Percentiles rank a stretch among this genome's conserved stretches.
phyloP scores from a whole-genome alignment of 139 green algal species.

The Chlorella vulgaris region DNA sequence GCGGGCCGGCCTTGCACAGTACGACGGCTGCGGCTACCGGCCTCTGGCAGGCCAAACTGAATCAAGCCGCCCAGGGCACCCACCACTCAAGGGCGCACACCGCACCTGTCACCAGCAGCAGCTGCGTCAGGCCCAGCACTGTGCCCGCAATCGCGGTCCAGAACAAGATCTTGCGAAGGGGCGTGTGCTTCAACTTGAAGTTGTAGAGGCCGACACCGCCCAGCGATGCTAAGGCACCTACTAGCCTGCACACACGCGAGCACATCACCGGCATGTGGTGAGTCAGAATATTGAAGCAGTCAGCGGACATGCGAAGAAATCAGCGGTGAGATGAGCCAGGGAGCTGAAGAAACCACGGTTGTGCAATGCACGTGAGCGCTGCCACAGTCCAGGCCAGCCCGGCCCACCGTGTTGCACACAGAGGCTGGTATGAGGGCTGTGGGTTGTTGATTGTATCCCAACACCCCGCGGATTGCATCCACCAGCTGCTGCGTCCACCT shows the following conservation, averaged over 20 bases:
- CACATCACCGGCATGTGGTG: neutral
- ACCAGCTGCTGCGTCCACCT: neutral
- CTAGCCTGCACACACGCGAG: conserved; percentile 57
- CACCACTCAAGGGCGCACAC: neutral
- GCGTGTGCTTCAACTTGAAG: conserved; percentile 70
- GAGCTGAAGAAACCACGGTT: no score
- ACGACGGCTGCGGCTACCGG: no score
- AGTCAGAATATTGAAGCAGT: no score
- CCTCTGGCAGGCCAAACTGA: no score
- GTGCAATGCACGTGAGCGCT: no score
- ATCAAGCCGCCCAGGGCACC: neutral
- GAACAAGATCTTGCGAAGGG: conserved; percentile 70
- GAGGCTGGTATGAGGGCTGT: no score
- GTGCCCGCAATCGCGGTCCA: conserved; percentile 79
- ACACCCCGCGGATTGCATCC: neutral
- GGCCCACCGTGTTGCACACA: no score
- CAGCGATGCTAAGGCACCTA: conserved; percentile 76
- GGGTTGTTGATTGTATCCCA: no score
- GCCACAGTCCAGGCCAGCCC: no score
- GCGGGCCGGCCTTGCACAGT: no score
- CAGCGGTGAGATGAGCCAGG: no score
- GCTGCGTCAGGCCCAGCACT: conserved; percentile 81
- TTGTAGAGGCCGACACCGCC: conserved; percentile 80
- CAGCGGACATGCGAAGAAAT: no score
- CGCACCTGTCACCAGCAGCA: conserved; percentile 73